Evolutionary conservation across 1,284 basidiomycete species (phyloP), one percentile per base, ranked within the genome.

Genomic region (Grifola frondosa): DNA sequence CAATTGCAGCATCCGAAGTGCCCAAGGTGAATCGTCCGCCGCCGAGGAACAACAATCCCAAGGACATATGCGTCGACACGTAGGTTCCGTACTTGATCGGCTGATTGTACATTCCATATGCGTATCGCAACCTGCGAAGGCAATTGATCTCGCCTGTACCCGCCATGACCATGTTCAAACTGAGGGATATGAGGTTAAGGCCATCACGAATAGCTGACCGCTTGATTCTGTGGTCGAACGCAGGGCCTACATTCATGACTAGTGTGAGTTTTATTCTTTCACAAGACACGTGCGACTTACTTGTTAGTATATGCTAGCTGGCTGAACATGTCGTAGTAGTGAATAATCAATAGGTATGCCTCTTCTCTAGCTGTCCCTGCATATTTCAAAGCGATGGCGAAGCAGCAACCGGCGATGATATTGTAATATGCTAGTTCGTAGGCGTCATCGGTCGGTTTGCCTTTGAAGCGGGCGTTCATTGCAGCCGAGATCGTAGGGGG

Each of bases 61-160:
- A 70, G 1, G 95, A 88, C 73, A 94, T 85, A 65, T 97, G 92
- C 3, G 86, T 91, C 9, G 94, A 88, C 63, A 93, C 86, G 59
- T 98, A 93, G 11, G 85, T 83, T 1, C 94, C 94, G 58, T 97
- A 99, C 46, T 86, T 83, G 65, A 86, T 81, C 2, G 81, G 74
- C 37, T 81, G 83, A 44, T 88, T 84, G 59, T 89, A 87, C 73
- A 91, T 86, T n/a, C 93, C 95, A 60, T 95, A 97, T 4, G 89
- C 84, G 58, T 90, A 84, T 19, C 97, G 81, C 11, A 98, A 74
- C n/a, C 93, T 80, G 22, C 92, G 82, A 20, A 99, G 73, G 49
- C 91, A 87, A 38, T 88, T 88, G 32, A 98, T 81, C 62, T 99
- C 93, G 10, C 97, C 97, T 0, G 93, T 97, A 3, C 97, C 97